Conservation (phyloP, 495 filamentous ascomycete species). For the Aspergillus cristatus region DNA sequence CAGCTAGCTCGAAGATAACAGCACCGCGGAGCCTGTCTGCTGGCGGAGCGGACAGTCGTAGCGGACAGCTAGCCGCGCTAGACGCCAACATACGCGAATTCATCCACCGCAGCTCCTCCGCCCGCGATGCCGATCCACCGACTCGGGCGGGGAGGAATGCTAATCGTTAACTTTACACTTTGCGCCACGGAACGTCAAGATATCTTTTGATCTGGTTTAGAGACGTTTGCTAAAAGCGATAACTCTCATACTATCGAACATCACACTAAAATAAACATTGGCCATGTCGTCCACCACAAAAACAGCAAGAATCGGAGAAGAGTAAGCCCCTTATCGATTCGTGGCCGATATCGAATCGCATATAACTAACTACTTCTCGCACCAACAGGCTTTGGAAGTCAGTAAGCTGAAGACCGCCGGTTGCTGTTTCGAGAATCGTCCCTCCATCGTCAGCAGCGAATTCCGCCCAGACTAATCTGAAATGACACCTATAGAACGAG, state of each 20-base stretch:
- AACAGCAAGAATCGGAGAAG: constrained; percentile 89
- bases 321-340: constrained; percentile 64
- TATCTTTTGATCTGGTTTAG: background rate
- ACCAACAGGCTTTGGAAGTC: constrained; percentile 98
- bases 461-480: constrained; percentile 4
- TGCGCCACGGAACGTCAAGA: background rate
- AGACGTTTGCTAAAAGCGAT: too few relatives aligned
- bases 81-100: constrained; percentile 5
- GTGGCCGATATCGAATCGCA: too few relatives aligned
- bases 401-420: constrained; percentile 31
- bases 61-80: constrained; percentile 12
- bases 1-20: background rate
- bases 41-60: background rate
- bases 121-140: constrained; percentile 9
- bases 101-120: constrained; percentile 11
- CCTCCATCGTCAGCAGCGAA: background rate
- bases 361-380: too few relatives aligned
- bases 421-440: background rate
- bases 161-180: constrained; percentile 1
- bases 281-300: constrained; percentile 68
- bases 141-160: constrained; percentile 12
- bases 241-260: too few relatives aligned
- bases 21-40: constrained; percentile 1
- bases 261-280: background rate
- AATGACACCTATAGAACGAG: constrained; percentile 35